Base-by-base conservation (phyloP, 257 asterid genomes). In the Paulownia fortunei region DNA sequence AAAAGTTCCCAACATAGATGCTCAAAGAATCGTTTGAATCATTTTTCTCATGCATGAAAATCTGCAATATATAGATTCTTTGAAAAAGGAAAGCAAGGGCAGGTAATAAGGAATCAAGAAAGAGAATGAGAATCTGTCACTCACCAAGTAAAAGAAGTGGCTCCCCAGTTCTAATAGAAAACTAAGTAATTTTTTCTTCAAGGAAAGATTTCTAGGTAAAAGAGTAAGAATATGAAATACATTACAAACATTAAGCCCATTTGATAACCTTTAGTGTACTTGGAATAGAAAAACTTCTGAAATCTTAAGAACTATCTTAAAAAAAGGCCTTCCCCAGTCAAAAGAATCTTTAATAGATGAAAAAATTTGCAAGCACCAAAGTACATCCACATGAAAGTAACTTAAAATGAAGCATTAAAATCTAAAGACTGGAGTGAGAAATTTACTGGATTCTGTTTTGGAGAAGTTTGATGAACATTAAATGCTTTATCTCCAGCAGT, bases 371-470 rank as follows among this genome's bases (percentile, higher is more conserved):
- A 69, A 61, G 36, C 34, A 66, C 69, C 13, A 18, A 72, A 34
- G n/a, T 37, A 60, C 18, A 36, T 41, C 51, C n/a, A 4, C 26
- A 49, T 16, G 27, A 59, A 72, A 69, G 6, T 27, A 12, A 51
- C 6, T 13, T 8, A 37, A 69, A 56, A 63, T 34, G 56, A 27
- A 52, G 64, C 72, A 39, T 54, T 56, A 73, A 64, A 55, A 47
- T 72, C 64, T 69, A 82, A 60, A 52, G 64, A 46, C 36, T 8
- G 55, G 76, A 39, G 41, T 39, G 27, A 60, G 78, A 80, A 26
- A 27, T 41, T 64, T 78, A 86, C 96, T 82, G 84, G 82, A 80
- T 82, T 89, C 72, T 83, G 87, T 34, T 82, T 83, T 12, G 61
- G 59, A 24, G 72, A 76, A 67, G 66, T 69, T 68, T 79, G 69